These are phyloP conservation scores for Xylariaceae sp. DNA, from an alignment of 2,329 filamentous ascomycete species.

Conservation along the genomic window DNA sequence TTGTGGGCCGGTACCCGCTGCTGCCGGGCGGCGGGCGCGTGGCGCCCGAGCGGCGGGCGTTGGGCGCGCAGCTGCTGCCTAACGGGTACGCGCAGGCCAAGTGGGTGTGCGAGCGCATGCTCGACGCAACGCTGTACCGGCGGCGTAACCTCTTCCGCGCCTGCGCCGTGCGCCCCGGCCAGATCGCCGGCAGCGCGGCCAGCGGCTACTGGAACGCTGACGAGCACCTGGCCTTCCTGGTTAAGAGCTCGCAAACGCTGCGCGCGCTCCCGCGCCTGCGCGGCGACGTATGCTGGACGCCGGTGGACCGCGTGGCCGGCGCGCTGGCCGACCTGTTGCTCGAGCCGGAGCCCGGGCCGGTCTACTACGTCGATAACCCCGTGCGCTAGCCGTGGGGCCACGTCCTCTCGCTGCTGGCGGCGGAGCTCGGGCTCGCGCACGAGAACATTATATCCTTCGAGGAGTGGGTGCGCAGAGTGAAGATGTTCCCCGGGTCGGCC, in stretches of 20 bases:
- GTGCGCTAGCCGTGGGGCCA: slow-evolving; percentile 23
- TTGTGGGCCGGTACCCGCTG: slow-evolving; percentile 28
- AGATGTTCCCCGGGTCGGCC: no score
- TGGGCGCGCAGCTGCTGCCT: slow-evolving; percentile 31
- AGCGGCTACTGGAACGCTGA: slow-evolving; percentile 48
- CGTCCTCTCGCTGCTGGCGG: no score
- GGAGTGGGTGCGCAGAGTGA: no score
- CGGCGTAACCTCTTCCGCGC: slow-evolving; percentile 34
- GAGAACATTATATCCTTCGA: no score
- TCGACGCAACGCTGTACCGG: slow-evolving; percentile 38
- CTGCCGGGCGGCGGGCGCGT: no score
- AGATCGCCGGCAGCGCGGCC: slow-evolving; percentile 42
- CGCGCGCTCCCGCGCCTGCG: slow-evolving; percentile 32
- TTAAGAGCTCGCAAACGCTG: slow-evolving; percentile 42
- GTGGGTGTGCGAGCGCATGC: slow-evolving; percentile 40
- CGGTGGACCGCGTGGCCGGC: slow-evolving; percentile 32
- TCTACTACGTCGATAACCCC: slow-evolving; percentile 26
- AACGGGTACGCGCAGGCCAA: slow-evolving; percentile 48
- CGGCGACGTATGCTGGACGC: slow-evolving; percentile 36
- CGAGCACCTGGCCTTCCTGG: slow-evolving; percentile 42
- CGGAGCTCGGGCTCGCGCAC: no score
- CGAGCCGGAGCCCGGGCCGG: slow-evolving; percentile 10
- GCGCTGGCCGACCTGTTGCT: slow-evolving; percentile 18
- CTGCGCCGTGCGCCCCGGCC: slow-evolving; percentile 38
- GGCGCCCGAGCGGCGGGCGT: slow-evolving; percentile 36